Percentiles rank a stretch among this genome's conserved stretches.
These are phyloP conservation scores for Volvox carteri DNA, from an alignment of 163 green algal genomes.

Conservation along the genomic window DNA sequence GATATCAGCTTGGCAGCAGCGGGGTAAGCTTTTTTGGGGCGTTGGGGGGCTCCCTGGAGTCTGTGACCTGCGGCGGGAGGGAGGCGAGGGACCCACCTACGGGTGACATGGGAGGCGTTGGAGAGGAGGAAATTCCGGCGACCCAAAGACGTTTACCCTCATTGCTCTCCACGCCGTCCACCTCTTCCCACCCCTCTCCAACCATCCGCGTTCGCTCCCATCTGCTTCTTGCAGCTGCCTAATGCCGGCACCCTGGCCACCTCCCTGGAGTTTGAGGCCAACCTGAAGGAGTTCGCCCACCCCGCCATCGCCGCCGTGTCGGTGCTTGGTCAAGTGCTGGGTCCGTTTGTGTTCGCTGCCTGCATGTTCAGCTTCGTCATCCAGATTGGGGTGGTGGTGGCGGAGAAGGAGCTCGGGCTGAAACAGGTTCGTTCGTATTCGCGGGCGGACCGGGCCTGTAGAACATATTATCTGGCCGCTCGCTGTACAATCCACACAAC, in stretches of 20 bases:
- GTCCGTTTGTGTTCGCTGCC: conserved; percentile 89
- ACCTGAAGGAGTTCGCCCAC: conserved; percentile 70
- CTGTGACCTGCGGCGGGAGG: too few relatives aligned
- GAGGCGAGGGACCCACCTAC: neutral
- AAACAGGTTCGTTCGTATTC: too few relatives aligned
- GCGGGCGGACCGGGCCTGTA: too few relatives aligned
- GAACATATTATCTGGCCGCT: too few relatives aligned
- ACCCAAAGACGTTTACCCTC: neutral
- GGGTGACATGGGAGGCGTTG: neutral
- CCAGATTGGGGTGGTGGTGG: conserved; percentile 84
- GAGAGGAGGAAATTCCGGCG: neutral
- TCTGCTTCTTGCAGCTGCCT: neutral
- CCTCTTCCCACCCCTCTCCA: neutral
- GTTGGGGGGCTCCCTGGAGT: too few relatives aligned
- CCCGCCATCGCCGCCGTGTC: conserved; percentile 70
- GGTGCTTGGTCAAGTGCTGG: conserved; percentile 73
- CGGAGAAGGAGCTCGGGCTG: conserved; percentile 85
- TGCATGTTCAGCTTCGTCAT: conserved; percentile 92
- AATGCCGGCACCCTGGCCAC: conserved; percentile 32
- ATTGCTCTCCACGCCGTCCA: too few relatives aligned
- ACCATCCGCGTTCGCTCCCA: neutral
- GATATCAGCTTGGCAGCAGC: conserved; percentile 63
- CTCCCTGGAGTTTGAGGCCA: neutral
- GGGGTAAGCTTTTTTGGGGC: conserved; percentile 39
- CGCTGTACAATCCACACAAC: too few relatives aligned